These are phyloP conservation scores for Vicia sativa DNA, from an alignment of 306 rosid species.

Conservation along the genomic window DNA sequence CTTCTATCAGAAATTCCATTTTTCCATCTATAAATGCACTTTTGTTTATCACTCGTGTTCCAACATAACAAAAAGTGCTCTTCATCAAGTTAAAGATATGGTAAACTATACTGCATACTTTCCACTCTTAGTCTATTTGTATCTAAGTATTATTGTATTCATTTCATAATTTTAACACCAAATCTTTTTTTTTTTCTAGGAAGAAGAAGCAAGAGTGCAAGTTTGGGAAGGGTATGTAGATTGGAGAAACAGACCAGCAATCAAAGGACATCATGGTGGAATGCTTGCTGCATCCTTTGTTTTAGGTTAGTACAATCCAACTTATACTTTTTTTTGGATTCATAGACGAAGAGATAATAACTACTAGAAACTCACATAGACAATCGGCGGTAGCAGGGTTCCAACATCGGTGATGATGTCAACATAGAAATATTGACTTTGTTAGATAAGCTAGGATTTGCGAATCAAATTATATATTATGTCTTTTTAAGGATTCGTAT, in stretches of 20 bases:
- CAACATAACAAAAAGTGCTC: slow-evolving; percentile 21
- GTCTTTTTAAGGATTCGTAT: too few species aligned
- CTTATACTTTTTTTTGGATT: too few species aligned
- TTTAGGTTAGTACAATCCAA: slow-evolving; percentile 53
- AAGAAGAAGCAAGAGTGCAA: slow-evolving; percentile 58
- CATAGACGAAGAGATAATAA: too few species aligned
- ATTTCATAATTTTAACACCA: neutral
- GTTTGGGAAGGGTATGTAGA: slow-evolving; percentile 78
- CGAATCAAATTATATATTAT: too few species aligned
- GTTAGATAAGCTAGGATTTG: too few species aligned
- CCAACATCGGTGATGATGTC: too few species aligned
- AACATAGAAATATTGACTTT: too few species aligned
- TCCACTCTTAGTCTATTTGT: neutral
- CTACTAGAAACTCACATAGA: too few species aligned
- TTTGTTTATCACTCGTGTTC: slow-evolving; percentile 28
- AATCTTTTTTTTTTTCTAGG: slow-evolving; percentile 33
- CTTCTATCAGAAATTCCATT: slow-evolving; percentile 40
- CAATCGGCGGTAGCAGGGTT: too few species aligned
- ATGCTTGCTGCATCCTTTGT: slow-evolving; percentile 77
- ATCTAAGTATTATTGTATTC: neutral
- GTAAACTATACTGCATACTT: neutral
- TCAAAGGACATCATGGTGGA: slow-evolving; percentile 70
- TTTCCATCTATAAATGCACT: slow-evolving; percentile 52
- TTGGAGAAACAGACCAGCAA: slow-evolving; percentile 78
- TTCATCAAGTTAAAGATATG: slow-evolving; percentile 9